Conservation (phyloP, 352 stramenopile genomes). For the Pelagophyceae sp. region DNA sequence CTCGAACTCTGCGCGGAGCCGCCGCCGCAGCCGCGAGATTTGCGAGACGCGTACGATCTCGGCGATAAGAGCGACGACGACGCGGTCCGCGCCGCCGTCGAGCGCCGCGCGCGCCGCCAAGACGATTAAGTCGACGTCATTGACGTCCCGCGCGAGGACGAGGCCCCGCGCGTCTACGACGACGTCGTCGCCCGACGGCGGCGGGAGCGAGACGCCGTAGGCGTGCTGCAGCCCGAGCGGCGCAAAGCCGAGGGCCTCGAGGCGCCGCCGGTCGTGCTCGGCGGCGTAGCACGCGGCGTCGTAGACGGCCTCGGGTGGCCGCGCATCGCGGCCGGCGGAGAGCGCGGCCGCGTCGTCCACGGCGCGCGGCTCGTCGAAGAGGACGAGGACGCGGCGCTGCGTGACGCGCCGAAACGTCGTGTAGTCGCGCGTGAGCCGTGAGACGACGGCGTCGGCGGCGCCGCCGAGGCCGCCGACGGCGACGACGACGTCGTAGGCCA, state of each 20-base stretch:
- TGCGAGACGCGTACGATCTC: background rate
- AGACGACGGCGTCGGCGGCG: slow-evolving; percentile 20
- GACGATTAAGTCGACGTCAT: background rate
- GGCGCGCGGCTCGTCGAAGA: slow-evolving; percentile 13
- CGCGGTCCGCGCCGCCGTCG: background rate
- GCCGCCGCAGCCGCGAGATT: background rate
- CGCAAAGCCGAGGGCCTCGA: background rate
- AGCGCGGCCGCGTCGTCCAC: slow-evolving; percentile 19
- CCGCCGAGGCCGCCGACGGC: slow-evolving; percentile 23
- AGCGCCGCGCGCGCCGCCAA: background rate
- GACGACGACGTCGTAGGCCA: slow-evolving; percentile 28
- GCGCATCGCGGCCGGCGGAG: background rate
- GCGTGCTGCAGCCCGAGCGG: background rate
- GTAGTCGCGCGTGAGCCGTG: slow-evolving; percentile 8
- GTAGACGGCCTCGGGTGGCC: background rate
- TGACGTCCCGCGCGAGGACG: background rate
- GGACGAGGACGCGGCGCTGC: background rate
- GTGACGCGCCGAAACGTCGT: slow-evolving; percentile 1
- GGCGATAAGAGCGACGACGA: background rate
- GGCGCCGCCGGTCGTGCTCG: background rate
- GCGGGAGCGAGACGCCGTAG: background rate
- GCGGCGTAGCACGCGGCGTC: background rate
- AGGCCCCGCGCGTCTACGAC: background rate
- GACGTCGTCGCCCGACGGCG: background rate
- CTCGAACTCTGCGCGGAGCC: background rate